Conservation (phyloP, 2,329 filamentous ascomycete genomes). For the Penicillium sp. region DNA sequence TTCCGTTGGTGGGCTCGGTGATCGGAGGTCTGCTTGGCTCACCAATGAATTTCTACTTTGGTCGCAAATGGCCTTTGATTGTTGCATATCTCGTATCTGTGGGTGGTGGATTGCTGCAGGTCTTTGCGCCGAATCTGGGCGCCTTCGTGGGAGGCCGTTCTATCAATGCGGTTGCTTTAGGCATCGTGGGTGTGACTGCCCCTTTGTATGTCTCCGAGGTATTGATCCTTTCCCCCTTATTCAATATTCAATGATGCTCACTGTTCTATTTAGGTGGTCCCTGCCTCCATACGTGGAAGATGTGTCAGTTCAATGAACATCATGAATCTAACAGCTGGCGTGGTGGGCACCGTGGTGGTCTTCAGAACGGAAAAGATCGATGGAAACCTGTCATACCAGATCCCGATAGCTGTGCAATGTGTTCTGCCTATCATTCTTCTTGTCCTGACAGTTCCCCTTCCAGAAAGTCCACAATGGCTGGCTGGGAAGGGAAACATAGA, state of each 20-base stretch:
- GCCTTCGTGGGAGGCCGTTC: conserved; percentile 36
- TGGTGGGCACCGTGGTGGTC: conserved; percentile 36
- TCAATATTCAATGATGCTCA: background rate
- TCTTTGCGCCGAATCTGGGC: conserved; percentile 37
- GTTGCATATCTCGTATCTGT: conserved; percentile 33
- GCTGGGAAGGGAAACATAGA: conserved; percentile 29
- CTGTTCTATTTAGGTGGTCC: conserved; percentile 26
- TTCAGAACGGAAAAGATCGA: conserved; percentile 28
- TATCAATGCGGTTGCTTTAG: conserved; percentile 33
- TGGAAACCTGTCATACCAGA: conserved; percentile 32
- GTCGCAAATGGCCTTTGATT: conserved; percentile 37
- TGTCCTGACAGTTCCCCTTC: conserved; percentile 29
- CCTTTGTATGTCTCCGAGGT: conserved; percentile 39
- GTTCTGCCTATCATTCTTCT: conserved; percentile 33
- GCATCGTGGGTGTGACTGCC: conserved; percentile 35
- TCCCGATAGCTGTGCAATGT: conserved; percentile 39
- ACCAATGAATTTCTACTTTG: conserved; percentile 33
- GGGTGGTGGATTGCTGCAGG: conserved; percentile 35
- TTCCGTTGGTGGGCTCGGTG: conserved; percentile 37
- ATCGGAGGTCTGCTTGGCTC: conserved; percentile 34
- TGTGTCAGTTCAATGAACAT: conserved; percentile 34
- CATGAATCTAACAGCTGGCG: conserved; percentile 31
- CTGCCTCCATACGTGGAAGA: conserved; percentile 31
- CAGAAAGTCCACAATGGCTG: conserved; percentile 38
- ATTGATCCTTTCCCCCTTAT: background rate